Evolutionary conservation across 441 rosid genomes (phyloP).

Genomic region (Croton setiger): DNA sequence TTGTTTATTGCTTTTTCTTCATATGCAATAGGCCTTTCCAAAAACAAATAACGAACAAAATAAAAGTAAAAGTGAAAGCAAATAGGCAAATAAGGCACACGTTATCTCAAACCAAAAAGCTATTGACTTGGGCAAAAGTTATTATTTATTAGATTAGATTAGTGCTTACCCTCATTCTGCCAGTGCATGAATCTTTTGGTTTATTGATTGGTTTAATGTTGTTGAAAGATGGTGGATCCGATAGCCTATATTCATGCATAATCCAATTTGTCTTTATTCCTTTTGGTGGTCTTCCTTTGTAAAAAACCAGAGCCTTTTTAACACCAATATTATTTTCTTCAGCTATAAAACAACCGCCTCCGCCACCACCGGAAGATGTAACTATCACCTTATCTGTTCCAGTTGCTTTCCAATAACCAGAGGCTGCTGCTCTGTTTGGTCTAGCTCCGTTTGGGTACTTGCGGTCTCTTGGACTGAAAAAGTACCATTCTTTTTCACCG

Average conservation of each 20-base stretch:
- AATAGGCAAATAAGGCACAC: not conserved
- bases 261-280: slow-evolving; percentile 94
- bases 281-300: slow-evolving; percentile 85
- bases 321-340: slow-evolving; percentile 67
- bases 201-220: slow-evolving; percentile 36
- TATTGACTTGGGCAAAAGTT: slow-evolving; percentile 1
- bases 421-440: slow-evolving; percentile 93
- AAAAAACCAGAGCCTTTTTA: slow-evolving; percentile 92
- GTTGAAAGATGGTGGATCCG: slow-evolving; percentile 35
- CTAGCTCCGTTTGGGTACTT: slow-evolving; percentile 96
- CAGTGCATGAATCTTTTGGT: slow-evolving; percentile 56
- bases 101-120: not conserved
- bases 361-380: slow-evolving; percentile 21
- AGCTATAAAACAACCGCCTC: slow-evolving; percentile 14
- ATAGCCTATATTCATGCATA: slow-evolving; percentile 94
- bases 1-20: not conserved
- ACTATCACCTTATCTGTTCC: slow-evolving; percentile 84
- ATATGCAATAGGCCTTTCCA: slow-evolving; percentile 2
- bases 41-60: slow-evolving; percentile 12
- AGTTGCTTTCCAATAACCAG: slow-evolving; percentile 97
- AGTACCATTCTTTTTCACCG: slow-evolving; percentile 98
- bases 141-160: no score
- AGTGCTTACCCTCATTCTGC: slow-evolving; percentile 65
- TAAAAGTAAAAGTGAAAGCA: not conserved
- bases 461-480: slow-evolving; percentile 92